A percentile compares a stretch with the other conserved stretches of the same genome.
phyloP scores from a whole-genome alignment of 1,139 yeast genomes.

The Zygosaccharomyces pseudobailii region DNA sequence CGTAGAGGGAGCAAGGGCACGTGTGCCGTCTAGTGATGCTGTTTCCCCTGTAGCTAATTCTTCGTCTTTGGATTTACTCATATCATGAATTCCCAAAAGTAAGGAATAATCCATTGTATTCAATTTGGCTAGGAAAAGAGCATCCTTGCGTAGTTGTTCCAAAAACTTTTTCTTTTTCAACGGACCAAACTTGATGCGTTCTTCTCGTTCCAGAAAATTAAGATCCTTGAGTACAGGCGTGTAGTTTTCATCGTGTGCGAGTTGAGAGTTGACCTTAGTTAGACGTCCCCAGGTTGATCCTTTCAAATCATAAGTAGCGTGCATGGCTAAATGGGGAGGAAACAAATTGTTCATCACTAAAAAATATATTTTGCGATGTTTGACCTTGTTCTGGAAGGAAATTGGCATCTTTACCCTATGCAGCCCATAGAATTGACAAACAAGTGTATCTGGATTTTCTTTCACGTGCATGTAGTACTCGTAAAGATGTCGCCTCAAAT shows the following conservation, averaged over 20 bases:
- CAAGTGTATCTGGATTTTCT: slow-evolving; percentile 77
- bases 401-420: slow-evolving; percentile 91
- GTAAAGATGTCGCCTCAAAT: slow-evolving; percentile 65
- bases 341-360: slow-evolving; percentile 95
- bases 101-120: slow-evolving; percentile 96
- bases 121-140: slow-evolving; percentile 59
- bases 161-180: slow-evolving; percentile 54
- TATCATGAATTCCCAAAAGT: slow-evolving; percentile 80
- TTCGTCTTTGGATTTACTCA: slow-evolving; percentile 35
- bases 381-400: slow-evolving; percentile 40
- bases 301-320: slow-evolving; percentile 81
- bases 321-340: slow-evolving; percentile 90
- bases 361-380: slow-evolving; percentile 79
- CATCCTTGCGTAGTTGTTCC: slow-evolving; percentile 74
- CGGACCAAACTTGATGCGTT: slow-evolving; percentile 68
- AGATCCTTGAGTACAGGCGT: slow-evolving; percentile 66
- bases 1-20: not conserved
- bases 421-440: slow-evolving; percentile 92
- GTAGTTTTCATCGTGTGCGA: slow-evolving; percentile 18
- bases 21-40: slow-evolving; percentile 4
- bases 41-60: slow-evolving; percentile 6
- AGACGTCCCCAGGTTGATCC: slow-evolving; percentile 88
- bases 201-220: slow-evolving; percentile 73
- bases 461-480: slow-evolving; percentile 80
- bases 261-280: slow-evolving; percentile 35